Percentiles rank a stretch among this genome's conserved stretches.
These are phyloP conservation scores for Pneumocystis oryctolagi DNA, from an alignment of 1,139 yeast genomes.

Conservation along the genomic window DNA sequence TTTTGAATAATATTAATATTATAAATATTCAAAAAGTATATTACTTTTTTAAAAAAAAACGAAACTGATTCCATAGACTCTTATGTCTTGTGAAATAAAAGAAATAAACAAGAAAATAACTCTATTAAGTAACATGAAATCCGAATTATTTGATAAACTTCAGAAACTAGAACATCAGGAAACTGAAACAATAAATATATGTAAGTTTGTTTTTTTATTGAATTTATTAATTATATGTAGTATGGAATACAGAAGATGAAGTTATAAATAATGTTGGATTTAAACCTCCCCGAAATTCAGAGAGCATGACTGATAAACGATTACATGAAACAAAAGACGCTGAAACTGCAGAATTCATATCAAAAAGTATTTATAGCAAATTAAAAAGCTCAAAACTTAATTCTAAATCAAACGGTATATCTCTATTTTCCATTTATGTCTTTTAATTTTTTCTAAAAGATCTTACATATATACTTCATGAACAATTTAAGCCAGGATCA, in stretches of 20 bases:
- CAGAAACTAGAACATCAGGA: slow-evolving; percentile 48
- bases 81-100: slow-evolving; percentile 46
- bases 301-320: not conserved
- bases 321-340: not conserved
- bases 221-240: slow-evolving; percentile 3
- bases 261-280: slow-evolving; percentile 3
- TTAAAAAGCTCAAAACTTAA: not conserved
- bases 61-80: slow-evolving; percentile 17
- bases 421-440: not conserved
- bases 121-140: slow-evolving; percentile 36
- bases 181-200: slow-evolving; percentile 32
- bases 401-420: slow-evolving; percentile 5
- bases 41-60: not conserved
- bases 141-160: slow-evolving; percentile 40
- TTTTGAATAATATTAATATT: slow-evolving; percentile 37
- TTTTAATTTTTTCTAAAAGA: slow-evolving; percentile 25
- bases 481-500: slow-evolving; percentile 45
- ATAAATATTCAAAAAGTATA: slow-evolving; percentile 42
- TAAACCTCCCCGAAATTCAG: slow-evolving; percentile 7
- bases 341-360: not conserved
- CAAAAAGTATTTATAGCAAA: not conserved
- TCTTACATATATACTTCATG: slow-evolving; percentile 46
- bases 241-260: slow-evolving; percentile 5
- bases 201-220: slow-evolving; percentile 13
- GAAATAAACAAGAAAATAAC: slow-evolving; percentile 46